Evolutionary conservation across 2,329 filamentous ascomycete species (phyloP).

Genomic region (Neoascochyta sp.): DNA sequence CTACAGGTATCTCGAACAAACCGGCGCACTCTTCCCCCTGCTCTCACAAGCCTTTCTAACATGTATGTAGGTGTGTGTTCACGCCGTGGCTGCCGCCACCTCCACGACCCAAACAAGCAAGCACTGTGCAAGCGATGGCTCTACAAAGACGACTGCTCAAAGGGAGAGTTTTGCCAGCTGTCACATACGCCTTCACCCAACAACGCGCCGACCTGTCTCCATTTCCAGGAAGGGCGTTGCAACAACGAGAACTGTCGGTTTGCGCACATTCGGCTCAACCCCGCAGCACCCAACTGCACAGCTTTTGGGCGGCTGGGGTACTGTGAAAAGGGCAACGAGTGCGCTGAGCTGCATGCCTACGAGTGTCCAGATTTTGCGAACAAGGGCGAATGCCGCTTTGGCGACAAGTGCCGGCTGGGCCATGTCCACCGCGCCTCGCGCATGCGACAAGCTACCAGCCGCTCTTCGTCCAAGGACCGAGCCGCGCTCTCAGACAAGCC

Average conservation of each 20-base stretch:
- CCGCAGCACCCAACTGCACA: conserved; percentile 75
- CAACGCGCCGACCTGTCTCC: conserved; percentile 81
- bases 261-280: conserved; percentile 75
- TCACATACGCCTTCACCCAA: conserved; percentile 82
- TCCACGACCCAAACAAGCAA: conserved; percentile 82
- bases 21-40: conserved; percentile 5
- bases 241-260: conserved; percentile 82
- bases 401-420: conserved; percentile 73
- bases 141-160: conserved; percentile 71
- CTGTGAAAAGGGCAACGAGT: conserved; percentile 76
- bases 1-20: conserved; percentile 28
- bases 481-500: conserved; percentile 7
- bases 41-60: conserved; percentile 14
- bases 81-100: conserved; percentile 73
- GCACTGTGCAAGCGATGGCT: conserved; percentile 87
- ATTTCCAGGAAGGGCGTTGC: conserved; percentile 87
- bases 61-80: conserved; percentile 67
- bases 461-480: conserved; percentile 11
- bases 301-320: conserved; percentile 83
- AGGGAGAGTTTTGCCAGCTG: conserved; percentile 79
- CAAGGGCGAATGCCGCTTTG: conserved; percentile 72
- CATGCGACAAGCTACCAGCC: conserved; percentile 19
- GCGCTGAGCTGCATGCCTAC: conserved; percentile 78
- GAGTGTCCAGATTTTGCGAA: conserved; percentile 97
- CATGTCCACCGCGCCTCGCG: conserved; percentile 62